A percentile compares a stretch with the other conserved stretches of the same genome.
phyloP scores from a whole-genome alignment of 164 flowering plant species.

The Chimonanthus praecox region DNA sequence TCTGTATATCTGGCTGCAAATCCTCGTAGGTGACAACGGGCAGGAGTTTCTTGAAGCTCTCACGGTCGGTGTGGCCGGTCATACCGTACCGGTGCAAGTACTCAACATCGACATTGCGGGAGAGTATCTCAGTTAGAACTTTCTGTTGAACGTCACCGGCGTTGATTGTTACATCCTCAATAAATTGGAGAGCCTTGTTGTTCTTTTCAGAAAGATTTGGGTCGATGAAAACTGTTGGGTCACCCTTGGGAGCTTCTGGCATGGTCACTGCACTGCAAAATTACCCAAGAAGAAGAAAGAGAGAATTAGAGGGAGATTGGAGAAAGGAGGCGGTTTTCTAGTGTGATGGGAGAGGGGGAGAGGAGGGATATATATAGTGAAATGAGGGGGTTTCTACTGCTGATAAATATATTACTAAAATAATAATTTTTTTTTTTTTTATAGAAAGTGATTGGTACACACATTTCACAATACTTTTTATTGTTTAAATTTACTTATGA shows the following conservation, averaged over 20 bases:
- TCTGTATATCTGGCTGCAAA: slow-evolving; percentile 53
- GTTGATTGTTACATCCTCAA: slow-evolving; percentile 70
- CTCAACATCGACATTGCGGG: slow-evolving; percentile 65
- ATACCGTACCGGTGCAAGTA: slow-evolving; percentile 60
- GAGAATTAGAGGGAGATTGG: slow-evolving; percentile 4
- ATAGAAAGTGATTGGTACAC: no score
- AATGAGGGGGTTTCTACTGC: slow-evolving; percentile 19
- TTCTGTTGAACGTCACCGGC: slow-evolving; percentile 54
- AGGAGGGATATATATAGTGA: slow-evolving; percentile 30
- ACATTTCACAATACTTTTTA: no score
- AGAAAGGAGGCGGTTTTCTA: slow-evolving; percentile 7
- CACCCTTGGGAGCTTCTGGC: slow-evolving; percentile 69
- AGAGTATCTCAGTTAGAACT: slow-evolving; percentile 65
- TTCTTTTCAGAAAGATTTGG: slow-evolving; percentile 32
- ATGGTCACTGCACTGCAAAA: slow-evolving; percentile 26
- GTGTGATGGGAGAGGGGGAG: slow-evolving; percentile 14
- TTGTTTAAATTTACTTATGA: no score
- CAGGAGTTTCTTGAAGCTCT: slow-evolving; percentile 62
- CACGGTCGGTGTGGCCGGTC: slow-evolving; percentile 55
- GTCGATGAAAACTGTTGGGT: not conserved
- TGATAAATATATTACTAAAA: not conserved
- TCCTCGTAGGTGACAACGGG: slow-evolving; percentile 80
- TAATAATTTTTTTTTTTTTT: no score
- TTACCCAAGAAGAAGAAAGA: not conserved
- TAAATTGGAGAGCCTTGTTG: slow-evolving; percentile 54